Conservation (phyloP, 2,329 filamentous ascomycete species). For the Zymoseptoria tritici region DNA sequence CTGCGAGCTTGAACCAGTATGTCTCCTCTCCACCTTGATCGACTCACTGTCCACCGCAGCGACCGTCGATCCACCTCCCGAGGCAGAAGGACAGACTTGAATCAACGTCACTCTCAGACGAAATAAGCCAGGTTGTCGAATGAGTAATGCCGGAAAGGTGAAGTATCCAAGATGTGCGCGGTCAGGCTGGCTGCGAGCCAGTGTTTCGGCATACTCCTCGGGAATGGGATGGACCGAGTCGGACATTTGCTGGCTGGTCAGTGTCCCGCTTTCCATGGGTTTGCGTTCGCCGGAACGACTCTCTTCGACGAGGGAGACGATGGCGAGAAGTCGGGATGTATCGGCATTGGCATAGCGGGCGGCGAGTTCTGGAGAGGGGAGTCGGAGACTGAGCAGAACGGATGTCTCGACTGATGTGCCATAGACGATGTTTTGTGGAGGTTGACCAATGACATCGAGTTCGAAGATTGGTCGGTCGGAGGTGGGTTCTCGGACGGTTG, state of each 20-base stretch:
- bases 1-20: conserved; percentile 1
- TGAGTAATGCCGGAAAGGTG: conserved; percentile 25
- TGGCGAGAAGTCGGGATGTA: conserved; percentile 24
- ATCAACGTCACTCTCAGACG: conserved; percentile 25
- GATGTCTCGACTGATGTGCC: conserved; percentile 26
- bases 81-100: conserved; percentile 20
- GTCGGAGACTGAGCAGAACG: conserved; percentile 25
- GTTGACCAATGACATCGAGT: conserved; percentile 28
- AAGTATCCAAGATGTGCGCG: conserved; percentile 26
- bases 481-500: conserved; percentile 4
- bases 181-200: conserved; percentile 23
- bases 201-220: conserved; percentile 18
- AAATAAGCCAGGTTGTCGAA: conserved; percentile 26
- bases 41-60: conserved; percentile 24
- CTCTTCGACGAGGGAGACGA: conserved; percentile 25
- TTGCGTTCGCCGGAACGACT: conserved; percentile 23
- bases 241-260: conserved; percentile 28
- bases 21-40: conserved; percentile 25
- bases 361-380: conserved; percentile 18
- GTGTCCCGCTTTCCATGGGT: conserved; percentile 22
- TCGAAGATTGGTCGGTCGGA: conserved; percentile 22
- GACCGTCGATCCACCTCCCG: conserved; percentile 17
- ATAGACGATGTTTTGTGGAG: conserved; percentile 18
- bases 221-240: conserved; percentile 28
- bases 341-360: conserved; percentile 19